Conservation (phyloP, 768 basidiomycete genomes). For the Lactarius trivialis region DNA sequence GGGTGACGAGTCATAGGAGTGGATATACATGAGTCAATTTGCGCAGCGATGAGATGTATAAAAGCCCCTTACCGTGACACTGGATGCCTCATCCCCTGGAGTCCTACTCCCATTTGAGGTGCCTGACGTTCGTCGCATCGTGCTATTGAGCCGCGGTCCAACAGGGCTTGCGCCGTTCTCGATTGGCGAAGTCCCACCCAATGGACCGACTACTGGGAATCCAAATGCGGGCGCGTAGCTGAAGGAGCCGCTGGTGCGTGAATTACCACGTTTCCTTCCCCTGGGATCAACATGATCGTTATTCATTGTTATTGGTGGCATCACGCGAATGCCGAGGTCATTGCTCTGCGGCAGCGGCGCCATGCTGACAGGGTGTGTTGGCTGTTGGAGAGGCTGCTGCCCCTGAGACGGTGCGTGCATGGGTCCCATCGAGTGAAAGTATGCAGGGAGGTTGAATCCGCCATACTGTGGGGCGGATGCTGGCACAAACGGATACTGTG, state of each 20-base stretch:
- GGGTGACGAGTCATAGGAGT: neutral
- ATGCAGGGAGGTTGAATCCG: conserved; percentile 10
- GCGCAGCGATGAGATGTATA: neutral
- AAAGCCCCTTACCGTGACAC: conserved; percentile 48
- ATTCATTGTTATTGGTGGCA: conserved; percentile 29
- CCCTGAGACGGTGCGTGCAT: conserved; percentile 16
- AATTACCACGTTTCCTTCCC: conserved; percentile 19
- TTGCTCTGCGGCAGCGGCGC: conserved; percentile 10
- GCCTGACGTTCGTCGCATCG: conserved; percentile 42
- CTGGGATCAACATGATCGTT: conserved; percentile 31
- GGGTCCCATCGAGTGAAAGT: conserved; percentile 5
- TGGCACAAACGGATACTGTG: conserved; percentile 30
- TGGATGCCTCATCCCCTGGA: conserved; percentile 69
- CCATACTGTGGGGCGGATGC: conserved; percentile 30
- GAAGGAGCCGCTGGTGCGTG: conserved; percentile 39
- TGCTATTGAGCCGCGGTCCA: conserved; percentile 57
- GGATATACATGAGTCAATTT: neutral
- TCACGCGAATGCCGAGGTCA: conserved; percentile 28
- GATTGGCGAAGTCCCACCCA: conserved; percentile 17
- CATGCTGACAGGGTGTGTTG: conserved; percentile 30
- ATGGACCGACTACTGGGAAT: conserved; percentile 32
- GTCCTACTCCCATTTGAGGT: conserved; percentile 52
- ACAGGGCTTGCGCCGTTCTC: conserved; percentile 39
- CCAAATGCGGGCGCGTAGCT: conserved; percentile 62
- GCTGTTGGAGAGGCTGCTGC: conserved; percentile 24